Base-by-base conservation (phyloP, 2,329 filamentous ascomycete species). In the Stagonosporopsis chrysanthemi region DNA sequence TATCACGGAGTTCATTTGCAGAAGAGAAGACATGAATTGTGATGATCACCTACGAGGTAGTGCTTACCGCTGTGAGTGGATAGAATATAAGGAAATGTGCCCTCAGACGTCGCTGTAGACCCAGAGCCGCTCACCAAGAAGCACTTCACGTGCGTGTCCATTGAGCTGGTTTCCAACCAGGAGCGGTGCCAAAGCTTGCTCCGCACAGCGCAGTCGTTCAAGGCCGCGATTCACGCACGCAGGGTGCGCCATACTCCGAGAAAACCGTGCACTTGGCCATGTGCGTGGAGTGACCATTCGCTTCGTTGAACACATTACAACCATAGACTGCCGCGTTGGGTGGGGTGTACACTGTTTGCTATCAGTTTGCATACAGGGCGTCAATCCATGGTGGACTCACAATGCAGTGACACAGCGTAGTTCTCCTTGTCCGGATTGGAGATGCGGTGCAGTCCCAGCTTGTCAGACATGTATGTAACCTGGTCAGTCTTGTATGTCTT, bases 401-500 rank as follows among this genome's bases (percentile, higher is more conserved):
- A 78, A 78, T 97, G 93, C 62, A 97, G 79, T 54, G 92, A 96
- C 45, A 97, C 88, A 63, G 92, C 93, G 71, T 89, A 88, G 73
- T 91, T 86, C 68, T 84, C 82, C 44, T 81, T 77, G 65, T 90
- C 87, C 24, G 86, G 85, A 75, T 97, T 97, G 64, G 85, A 86
- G 58, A 97, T 89, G 51, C 88, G 87, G 78, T 97, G 93, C 39
- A 97, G 82, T 19, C 93, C 93, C 26, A 97, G 86, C 78, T 92
- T 74, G 74, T 97, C 93, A 36, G 91, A 90, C 88, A 97, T 97
- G 77, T 97, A 97, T 8, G 91, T 89, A 36, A 96, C 91, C 61
- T 89, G 81, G 63, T 94, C 89, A 71, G 88, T 82, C 46, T 81
- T 79, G 70, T 92, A 90, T 39, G 82, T 83, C 36, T 85, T 90